A percentile compares a stretch with the other conserved stretches of the same genome.
Evolutionary conservation across 1,284 basidiomycete genomes (phyloP).

Genomic region (Neolentinus lepideus): DNA sequence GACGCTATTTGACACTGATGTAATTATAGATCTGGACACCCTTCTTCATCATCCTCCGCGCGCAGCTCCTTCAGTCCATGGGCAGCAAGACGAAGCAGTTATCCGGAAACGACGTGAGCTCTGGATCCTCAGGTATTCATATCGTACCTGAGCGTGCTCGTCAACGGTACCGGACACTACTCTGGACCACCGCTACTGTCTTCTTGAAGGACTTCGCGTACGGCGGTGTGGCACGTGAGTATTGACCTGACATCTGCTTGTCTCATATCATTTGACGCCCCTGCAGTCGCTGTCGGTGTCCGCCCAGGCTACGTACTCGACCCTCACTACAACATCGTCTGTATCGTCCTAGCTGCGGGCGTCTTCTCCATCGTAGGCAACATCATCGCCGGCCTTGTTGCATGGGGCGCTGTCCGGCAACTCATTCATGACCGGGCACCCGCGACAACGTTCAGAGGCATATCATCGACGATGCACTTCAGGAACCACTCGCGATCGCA

Average conservation of each 20-base stretch:
- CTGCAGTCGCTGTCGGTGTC: conserved; percentile 1
- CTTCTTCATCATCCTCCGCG: conserved; percentile 1
- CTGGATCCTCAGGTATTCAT: not conserved
- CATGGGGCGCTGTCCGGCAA: not conserved
- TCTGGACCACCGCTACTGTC: not conserved
- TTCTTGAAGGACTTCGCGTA: not conserved
- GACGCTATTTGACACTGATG: not conserved
- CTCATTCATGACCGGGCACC: not conserved
- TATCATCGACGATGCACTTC: not conserved
- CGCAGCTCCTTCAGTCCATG: not conserved
- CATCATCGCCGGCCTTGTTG: not conserved
- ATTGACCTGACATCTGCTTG: not conserved
- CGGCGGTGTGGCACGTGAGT: conserved; percentile 1
- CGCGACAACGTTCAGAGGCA: not conserved
- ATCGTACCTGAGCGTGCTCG: not conserved
- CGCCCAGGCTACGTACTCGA: not conserved
- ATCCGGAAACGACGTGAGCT: not conserved
- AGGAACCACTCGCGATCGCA: not conserved
- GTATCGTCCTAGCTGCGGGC: not conserved
- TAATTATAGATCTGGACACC: not conserved
- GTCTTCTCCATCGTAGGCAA: conserved; percentile 2
- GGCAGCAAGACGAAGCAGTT: not conserved
- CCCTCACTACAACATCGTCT: not conserved
- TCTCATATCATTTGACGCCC: not conserved
- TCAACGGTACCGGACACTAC: not conserved